A percentile compares a stretch with the other conserved stretches of the same genome.
Evolutionary conservation across 257 asterid genomes (phyloP).

Genomic region (Gentiana straminea): DNA sequence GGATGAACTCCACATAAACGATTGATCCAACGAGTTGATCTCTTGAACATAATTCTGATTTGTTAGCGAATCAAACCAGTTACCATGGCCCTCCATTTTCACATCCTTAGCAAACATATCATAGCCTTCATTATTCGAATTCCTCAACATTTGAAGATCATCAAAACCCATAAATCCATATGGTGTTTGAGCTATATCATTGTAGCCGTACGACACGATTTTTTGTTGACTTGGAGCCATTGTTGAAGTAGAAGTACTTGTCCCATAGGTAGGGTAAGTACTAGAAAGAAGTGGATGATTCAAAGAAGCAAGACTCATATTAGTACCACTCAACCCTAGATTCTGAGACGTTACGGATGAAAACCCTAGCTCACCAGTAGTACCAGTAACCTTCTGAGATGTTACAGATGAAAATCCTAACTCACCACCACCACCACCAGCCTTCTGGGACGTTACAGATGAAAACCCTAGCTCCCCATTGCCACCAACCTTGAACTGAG

Average conservation of each 20-base stretch:
- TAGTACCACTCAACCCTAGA: too few relatives aligned
- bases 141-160: slow-evolving; percentile 15
- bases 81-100: slow-evolving; percentile 23
- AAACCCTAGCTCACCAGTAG: slow-evolving; percentile 1
- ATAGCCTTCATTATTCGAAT: slow-evolving; percentile 11
- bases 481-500: too few relatives aligned
- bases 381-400: not conserved
- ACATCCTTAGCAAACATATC: slow-evolving; percentile 16
- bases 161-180: slow-evolving; percentile 16
- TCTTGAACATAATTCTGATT: slow-evolving; percentile 19
- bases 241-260: slow-evolving; percentile 19
- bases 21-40: slow-evolving; percentile 18
- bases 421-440: slow-evolving; percentile 15
- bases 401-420: slow-evolving; percentile 26
- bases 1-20: slow-evolving; percentile 27
- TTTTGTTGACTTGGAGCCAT: slow-evolving; percentile 33
- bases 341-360: too few relatives aligned
- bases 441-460: slow-evolving; percentile 11
- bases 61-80: slow-evolving; percentile 21
- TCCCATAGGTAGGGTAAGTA: slow-evolving; percentile 16
- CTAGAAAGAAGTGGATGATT: slow-evolving; percentile 20
- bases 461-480: slow-evolving; percentile 6
- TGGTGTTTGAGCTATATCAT: slow-evolving; percentile 7
- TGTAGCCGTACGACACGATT: slow-evolving; percentile 8
- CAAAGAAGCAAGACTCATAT: slow-evolving; percentile 9